Evolutionary conservation across 2,329 filamentous ascomycete genomes (phyloP), one percentile per base, ranked within the genome.

Genomic region (Coleophoma eucalyptorum): DNA sequence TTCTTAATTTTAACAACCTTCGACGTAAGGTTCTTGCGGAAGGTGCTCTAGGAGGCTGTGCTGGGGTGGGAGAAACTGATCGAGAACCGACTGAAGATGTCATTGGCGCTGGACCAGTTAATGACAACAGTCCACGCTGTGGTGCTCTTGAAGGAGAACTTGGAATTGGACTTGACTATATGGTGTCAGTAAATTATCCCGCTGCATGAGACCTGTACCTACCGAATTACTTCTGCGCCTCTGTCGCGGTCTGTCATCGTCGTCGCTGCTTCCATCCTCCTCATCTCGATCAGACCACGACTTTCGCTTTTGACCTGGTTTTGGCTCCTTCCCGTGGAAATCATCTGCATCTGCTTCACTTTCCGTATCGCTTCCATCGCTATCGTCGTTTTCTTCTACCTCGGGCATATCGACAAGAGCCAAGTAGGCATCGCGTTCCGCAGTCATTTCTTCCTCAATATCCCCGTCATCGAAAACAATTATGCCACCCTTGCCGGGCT

Each of bases 391-490:
- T 21, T 86, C 81, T 11, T 82, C 84, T 26, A 86, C 80, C 32
- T 94, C 89, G 1, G 92, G 93, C 91, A 99, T 97, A 55, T 91
- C 87, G 43, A 90, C 76, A 47, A 97, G 73, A n/a, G 87, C 86
- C 57, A 89, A 81, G 64, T 95, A 97, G 37, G 94, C 92, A 52
- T 90, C 84, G 59, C 83, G 80, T 69, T 97, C 91, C 1, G 73
- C 73, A 12, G 69, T 70, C 33, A 99, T 73, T 33, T 92, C 89
- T 58, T 93, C 88, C 58, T 93, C 88, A 46, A 99, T 92, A 67
- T 99, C 94, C 1, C 93, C 94, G 65, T 97, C 94, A 64, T 97
- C 94, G 67, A 94, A 96, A 2, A 97, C 91, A 54, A 99, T 82
- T 40, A 99, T 88, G 0, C 94, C 94, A 16, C 93, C 93, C 63